A percentile compares a stretch with the other conserved stretches of the same genome.
Evolutionary conservation across 306 rosid species (phyloP).

Genomic region (Quercus aquifolioides): DNA sequence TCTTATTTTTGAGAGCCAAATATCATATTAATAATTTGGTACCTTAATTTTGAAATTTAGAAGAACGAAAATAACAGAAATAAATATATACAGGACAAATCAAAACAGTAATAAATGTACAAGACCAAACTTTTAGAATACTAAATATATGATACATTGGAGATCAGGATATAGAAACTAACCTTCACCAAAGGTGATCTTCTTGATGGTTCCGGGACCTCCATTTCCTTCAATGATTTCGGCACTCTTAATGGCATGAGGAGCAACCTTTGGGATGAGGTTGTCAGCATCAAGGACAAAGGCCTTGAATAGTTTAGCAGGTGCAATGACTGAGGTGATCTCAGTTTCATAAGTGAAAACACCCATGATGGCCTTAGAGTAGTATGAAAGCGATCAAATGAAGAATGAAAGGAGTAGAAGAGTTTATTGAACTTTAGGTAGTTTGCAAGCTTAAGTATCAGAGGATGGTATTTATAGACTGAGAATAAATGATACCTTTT

Average conservation of each 20-base stretch:
- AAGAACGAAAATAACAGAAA: no score
- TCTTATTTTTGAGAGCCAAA: no score
- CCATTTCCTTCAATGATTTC: constrained; percentile 36
- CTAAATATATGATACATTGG: background rate
- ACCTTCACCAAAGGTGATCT: constrained; percentile 33
- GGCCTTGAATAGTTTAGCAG: constrained; percentile 36
- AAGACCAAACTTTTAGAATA: no score
- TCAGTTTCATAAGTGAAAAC: constrained; percentile 21
- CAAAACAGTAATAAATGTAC: no score
- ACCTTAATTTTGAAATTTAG: no score
- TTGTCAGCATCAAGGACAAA: constrained; percentile 30
- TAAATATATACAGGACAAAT: no score
- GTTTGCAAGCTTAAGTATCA: background rate
- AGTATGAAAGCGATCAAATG: background rate
- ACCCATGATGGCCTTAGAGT: constrained; percentile 23
- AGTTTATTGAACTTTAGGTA: background rate
- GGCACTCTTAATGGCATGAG: constrained; percentile 14
- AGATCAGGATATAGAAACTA: background rate
- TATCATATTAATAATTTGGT: no score
- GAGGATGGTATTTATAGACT: background rate
- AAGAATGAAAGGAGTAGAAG: background rate
- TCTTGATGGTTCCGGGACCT: constrained; percentile 35
- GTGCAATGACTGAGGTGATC: constrained; percentile 2
- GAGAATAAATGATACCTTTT: no score
- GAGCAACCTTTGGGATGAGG: constrained; percentile 31